Percentiles rank a stretch among this genome's conserved stretches.
Conservation (phyloP, 192 early-diverging fungal species). For the Gaertneriomyces sp. region DNA sequence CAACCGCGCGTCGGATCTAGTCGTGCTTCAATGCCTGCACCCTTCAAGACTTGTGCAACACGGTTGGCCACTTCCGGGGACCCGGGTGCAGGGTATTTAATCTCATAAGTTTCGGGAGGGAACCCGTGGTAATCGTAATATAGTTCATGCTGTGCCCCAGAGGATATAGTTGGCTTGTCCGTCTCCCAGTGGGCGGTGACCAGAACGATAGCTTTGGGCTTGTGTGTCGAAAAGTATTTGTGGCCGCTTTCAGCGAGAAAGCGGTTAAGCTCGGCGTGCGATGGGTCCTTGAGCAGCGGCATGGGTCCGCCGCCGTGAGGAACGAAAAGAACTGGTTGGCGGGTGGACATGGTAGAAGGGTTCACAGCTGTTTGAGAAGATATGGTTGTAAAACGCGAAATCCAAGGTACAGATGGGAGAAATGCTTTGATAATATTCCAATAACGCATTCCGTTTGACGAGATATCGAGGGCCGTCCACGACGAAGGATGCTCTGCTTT, state of each 20-base stretch:
- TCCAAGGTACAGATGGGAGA: too few relatives aligned
- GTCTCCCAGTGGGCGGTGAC: constrained; percentile 56
- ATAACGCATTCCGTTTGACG: too few relatives aligned
- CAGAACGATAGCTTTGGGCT: constrained; percentile 38
- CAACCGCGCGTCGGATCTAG: constrained; percentile 36
- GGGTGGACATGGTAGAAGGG: too few relatives aligned
- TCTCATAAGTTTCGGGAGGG: constrained; percentile 43
- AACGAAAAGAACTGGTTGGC: constrained; percentile 26
- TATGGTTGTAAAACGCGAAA: too few relatives aligned
- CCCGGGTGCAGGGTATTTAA: constrained; percentile 44
- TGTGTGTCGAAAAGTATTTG: background rate
- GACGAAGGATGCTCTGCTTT: too few relatives aligned
- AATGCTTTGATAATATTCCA: too few relatives aligned
- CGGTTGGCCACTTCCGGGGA: constrained; percentile 36
- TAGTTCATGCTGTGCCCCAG: constrained; percentile 26
- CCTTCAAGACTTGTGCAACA: constrained; percentile 26
- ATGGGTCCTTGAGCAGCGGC: constrained; percentile 32
- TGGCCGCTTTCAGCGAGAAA: constrained; percentile 21
- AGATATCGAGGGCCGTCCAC: too few relatives aligned
- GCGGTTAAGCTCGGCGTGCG: constrained; percentile 15
- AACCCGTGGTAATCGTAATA: constrained; percentile 57
- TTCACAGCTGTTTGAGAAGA: too few relatives aligned
- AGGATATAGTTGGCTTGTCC: constrained; percentile 10
- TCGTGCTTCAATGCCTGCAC: constrained; percentile 29
- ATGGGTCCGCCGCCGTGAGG: constrained; percentile 41